Base-by-base conservation (phyloP, 371 early-diverging fungal species). In the Dinochytrium kinnereticum region DNA sequence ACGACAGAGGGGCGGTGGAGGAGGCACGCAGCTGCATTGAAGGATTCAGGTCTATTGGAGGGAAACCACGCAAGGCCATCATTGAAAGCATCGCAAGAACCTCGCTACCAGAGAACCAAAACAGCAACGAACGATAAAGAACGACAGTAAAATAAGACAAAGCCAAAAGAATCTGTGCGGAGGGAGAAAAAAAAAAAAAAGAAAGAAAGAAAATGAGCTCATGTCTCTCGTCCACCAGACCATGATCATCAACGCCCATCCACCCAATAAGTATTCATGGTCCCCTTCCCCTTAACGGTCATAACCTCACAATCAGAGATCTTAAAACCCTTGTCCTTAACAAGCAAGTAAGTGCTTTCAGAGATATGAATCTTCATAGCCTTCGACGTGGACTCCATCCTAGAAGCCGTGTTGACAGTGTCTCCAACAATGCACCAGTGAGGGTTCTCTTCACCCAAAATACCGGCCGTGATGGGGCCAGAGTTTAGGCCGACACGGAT, bases 381-480 rank as follows among this genome's bases (percentile, higher is more conserved):
- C 71, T 79, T 81, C 3, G 82, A 82, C 15, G 77, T 80, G 17
- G 77, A 61, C 59, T 81, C 81, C 76, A 76, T 78, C 15, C 50
- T 55, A 28, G 79, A 81, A 2, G 83, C 83, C 15, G 76, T 78
- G 69, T 78, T 83, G 44, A 83, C 83, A 31, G 83, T 76, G 55
- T 83, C 83, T 40, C 83, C 84, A 40, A 83, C 78, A 37, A 83
- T 51, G 69, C 84, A 83, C 75, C 78, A 83, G 59, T 78, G 82
- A 0, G 84, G 84, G 70, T 80, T 83, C 15, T 66, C 55, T 24
- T 77, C 80, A 30, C 84, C 84, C n/a, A 83, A 38, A 37, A 83
- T 77, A 38, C 82, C 84, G 1, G 80, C 84, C 24, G 78, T 78
- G 30, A 83, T 74, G 26, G 82, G 80, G n/a, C 84, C 84, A 40